Conservation (phyloP, 179 eudicot genomes). For the Silene noctiflora region DNA sequence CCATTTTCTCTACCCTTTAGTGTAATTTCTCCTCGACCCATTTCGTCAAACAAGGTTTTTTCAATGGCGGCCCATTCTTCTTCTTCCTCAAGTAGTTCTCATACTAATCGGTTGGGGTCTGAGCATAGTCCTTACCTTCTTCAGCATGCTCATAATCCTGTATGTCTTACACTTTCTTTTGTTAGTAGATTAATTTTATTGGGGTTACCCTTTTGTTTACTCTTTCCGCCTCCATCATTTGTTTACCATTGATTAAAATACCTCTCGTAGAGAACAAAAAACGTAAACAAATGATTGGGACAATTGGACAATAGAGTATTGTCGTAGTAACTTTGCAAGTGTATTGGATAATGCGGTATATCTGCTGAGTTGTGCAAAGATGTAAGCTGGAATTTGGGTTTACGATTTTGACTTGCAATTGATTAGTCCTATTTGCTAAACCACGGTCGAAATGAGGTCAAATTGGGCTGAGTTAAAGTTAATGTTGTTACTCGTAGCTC, state of each 20-base stretch:
- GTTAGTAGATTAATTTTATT: no score
- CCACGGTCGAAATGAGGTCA: not conserved
- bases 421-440: not conserved
- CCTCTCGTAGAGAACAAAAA: no score
- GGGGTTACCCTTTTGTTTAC: no score
- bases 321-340: not conserved
- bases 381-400: not conserved
- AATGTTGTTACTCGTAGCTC: not conserved
- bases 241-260: no score
- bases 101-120: slow-evolving; percentile 65
- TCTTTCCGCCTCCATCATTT: no score
- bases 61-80: slow-evolving; percentile 56
- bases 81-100: slow-evolving; percentile 23
- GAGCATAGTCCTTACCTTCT: slow-evolving; percentile 98
- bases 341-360: not conserved
- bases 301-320: not conserved
- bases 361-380: not conserved
- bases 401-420: not conserved
- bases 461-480: not conserved
- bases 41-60: slow-evolving; percentile 32
- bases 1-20: slow-evolving; percentile 12
- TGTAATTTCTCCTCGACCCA: slow-evolving; percentile 22
- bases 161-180: slow-evolving; percentile 13
- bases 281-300: not conserved
- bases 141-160: slow-evolving; percentile 96